Evolutionary conservation across 805 yeast genomes (phyloP), one percentile per base, ranked within the genome.

Genomic region (Cyberlindnera americana): DNA sequence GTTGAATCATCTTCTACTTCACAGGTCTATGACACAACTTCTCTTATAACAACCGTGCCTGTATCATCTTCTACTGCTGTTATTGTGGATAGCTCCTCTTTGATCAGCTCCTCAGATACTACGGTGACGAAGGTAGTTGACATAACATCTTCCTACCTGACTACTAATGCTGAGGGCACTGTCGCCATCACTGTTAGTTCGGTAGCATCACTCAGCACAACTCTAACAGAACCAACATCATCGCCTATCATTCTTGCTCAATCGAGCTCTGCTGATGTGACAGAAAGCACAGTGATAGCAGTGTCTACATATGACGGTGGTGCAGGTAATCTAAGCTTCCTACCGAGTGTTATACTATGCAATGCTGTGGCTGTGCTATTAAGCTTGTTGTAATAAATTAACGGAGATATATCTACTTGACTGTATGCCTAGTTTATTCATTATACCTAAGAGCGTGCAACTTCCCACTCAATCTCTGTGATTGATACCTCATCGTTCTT

Each of bases 401-500:
- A 21, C 6, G 9, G 23, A 21, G 23, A 21, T 21, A 21, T 7
- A n/a, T n/a, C n/a, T n/a, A n/a, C n/a, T n/a, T n/a, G n/a, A n/a
- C n/a, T n/a, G n/a, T n/a, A n/a, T n/a, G 9, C 19, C 19, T 28
- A 6, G 7, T 16, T 14, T 15, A 14, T 28, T 9, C 19, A 16
- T 11, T 15, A 18, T 8, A n/a, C 8, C 35, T 36, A 47, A 10
- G 47, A 46, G 36, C 56, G 59, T 8, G 68, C 63, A 30, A 91
- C 68, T 9, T 72, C 75, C 83, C 93, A 90, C 31, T 62, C 56
- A n/a, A 79, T 68, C 3, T 86, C 90, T 1, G 84, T 78, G 13
- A 93, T 73, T 17, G 90, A 77, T 15, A 89, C 96, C 61, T 91
- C 97, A 30, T 68, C 75, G 11, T 78, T 75, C 7, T 83, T 81